Evolutionary conservation across 2,329 filamentous ascomycete species (phyloP).

Genomic region (Fusarium secorum): DNA sequence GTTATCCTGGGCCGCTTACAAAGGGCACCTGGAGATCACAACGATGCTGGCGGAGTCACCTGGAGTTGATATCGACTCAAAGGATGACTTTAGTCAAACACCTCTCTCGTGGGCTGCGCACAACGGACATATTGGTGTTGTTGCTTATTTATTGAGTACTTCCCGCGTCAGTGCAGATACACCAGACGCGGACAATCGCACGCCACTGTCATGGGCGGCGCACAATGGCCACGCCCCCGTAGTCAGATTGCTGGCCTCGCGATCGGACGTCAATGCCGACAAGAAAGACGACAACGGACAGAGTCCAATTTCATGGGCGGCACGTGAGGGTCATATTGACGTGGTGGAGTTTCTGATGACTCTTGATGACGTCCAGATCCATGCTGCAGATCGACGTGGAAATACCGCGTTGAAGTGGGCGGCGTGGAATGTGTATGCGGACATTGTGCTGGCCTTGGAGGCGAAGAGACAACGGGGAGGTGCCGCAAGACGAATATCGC

Average conservation of each 20-base stretch:
- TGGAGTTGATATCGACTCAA: background rate
- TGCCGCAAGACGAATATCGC: background rate
- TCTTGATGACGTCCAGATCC: background rate
- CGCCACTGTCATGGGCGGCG: background rate
- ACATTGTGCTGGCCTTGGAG: background rate
- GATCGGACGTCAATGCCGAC: background rate
- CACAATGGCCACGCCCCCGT: background rate
- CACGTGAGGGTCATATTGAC: background rate
- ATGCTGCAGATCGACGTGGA: background rate
- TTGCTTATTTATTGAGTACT: background rate
- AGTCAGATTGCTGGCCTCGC: background rate
- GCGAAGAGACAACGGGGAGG: background rate
- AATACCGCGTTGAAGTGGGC: background rate
- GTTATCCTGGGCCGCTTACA: background rate
- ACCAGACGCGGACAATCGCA: background rate
- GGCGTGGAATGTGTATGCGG: background rate
- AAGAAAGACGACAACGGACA: background rate
- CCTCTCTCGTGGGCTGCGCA: background rate
- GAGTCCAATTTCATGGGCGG: background rate
- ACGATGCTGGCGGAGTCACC: background rate
- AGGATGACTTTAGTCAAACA: background rate
- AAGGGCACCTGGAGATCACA: background rate
- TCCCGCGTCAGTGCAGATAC: background rate
- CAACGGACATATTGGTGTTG: background rate
- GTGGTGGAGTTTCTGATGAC: background rate